phyloP scores from a whole-genome alignment of 495 filamentous ascomycete genomes.

The Penicillium soppii region DNA sequence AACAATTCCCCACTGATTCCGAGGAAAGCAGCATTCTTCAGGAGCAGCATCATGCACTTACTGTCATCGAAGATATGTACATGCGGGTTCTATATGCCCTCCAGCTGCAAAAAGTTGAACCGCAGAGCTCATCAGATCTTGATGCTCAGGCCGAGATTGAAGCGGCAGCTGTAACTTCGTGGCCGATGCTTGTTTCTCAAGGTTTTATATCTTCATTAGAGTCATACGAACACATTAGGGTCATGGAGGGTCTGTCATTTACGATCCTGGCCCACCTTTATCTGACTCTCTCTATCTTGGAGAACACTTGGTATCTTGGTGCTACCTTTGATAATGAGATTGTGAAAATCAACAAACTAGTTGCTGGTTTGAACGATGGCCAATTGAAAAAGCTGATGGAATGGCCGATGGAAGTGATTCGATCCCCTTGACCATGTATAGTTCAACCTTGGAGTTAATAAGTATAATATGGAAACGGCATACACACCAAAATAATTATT shows the following conservation, averaged over 20 bases:
- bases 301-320: background rate
- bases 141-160: slow-evolving; percentile 30
- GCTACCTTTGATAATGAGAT: background rate
- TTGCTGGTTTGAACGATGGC: background rate
- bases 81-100: slow-evolving; percentile 26
- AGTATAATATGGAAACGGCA: too few species aligned
- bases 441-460: too few species aligned
- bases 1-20: background rate
- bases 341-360: background rate
- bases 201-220: slow-evolving; percentile 20
- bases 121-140: slow-evolving; percentile 2
- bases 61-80: slow-evolving; percentile 33
- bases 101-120: slow-evolving; percentile 17
- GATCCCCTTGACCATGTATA: background rate
- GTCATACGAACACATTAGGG: background rate
- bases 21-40: background rate
- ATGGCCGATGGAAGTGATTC: background rate
- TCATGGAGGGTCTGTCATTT: slow-evolving; percentile 4
- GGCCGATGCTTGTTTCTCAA: slow-evolving; percentile 19
- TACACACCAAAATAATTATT: background rate
- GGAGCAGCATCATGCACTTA: slow-evolving; percentile 13
- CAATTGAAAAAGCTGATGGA: slow-evolving; percentile 2
- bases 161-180: slow-evolving; percentile 24
- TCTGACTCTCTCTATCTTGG: background rate
- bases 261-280: slow-evolving; percentile 29